Percentiles rank a stretch among this genome's conserved stretches.
Conservation (phyloP, 139 green algal genomes). For the Medakamo hakoo region DNA sequence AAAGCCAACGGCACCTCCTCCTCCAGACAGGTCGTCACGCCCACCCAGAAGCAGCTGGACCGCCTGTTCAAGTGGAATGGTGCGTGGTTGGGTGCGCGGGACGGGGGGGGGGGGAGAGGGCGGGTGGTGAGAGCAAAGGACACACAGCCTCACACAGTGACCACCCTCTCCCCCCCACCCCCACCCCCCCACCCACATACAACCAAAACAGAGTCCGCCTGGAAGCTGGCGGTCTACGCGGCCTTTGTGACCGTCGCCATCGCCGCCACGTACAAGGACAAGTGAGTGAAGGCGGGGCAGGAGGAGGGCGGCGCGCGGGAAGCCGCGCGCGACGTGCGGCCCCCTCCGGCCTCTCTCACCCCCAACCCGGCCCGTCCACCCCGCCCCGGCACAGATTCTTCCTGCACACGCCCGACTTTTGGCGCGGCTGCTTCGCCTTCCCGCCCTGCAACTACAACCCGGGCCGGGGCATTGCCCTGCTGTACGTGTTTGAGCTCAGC, state of each 20-base stretch:
- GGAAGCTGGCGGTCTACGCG: conserved; percentile 6
- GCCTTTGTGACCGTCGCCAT: not conserved
- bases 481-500: not conserved
- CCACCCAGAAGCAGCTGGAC: not conserved
- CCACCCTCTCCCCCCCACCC: too few species aligned
- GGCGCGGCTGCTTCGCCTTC: conserved; percentile 13
- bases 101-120: not conserved
- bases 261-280: not conserved
- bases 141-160: too few species aligned
- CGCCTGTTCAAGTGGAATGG: not conserved
- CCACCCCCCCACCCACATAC: not conserved
- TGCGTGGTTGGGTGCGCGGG: too few species aligned
- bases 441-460: conserved; percentile 14
- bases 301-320: too few species aligned
- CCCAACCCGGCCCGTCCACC: not conserved
- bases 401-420: conserved; percentile 8
- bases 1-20: too few species aligned
- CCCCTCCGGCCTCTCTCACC: not conserved
- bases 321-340: too few species aligned
- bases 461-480: not conserved
- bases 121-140: not conserved
- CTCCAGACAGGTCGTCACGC: too few species aligned
- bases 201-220: conserved; percentile 5
- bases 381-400: conserved; percentile 8
- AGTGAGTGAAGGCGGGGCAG: too few species aligned